Evolutionary conservation across 2,329 filamentous ascomycete genomes (phyloP).

Genomic region (Fusarium caatingaense): DNA sequence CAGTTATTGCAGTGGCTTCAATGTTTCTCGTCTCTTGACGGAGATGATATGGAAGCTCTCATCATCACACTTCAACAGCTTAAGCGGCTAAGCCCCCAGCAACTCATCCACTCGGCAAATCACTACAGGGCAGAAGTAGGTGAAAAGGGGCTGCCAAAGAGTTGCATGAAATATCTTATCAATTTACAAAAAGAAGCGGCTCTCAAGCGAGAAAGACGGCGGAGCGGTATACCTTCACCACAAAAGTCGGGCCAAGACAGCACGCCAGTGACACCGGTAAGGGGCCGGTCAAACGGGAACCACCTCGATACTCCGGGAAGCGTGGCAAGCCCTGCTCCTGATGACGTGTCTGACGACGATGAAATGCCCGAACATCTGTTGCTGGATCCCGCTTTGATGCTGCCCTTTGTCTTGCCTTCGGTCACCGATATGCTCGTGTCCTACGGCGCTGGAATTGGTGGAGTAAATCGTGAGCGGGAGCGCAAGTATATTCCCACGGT

Average conservation of each 20-base stretch:
- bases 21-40: conserved; percentile 91
- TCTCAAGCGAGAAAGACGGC: conserved; percentile 65
- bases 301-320: conserved; percentile 58
- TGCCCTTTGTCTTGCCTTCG: conserved; percentile 94
- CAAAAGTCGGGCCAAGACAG: conserved; percentile 52
- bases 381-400: conserved; percentile 88
- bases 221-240: conserved; percentile 60
- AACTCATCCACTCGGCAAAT: conserved; percentile 90
- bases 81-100: conserved; percentile 83
- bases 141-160: conserved; percentile 90
- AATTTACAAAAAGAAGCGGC: conserved; percentile 81
- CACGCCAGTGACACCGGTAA: conserved; percentile 59
- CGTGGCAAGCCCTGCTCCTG: conserved; percentile 52
- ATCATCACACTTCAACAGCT: conserved; percentile 91
- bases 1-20: conserved; percentile 97
- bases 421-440: conserved; percentile 97
- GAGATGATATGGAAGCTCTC: conserved; percentile 87
- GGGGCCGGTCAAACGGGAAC: conserved; percentile 56
- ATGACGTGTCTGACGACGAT: conserved; percentile 65
- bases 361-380: conserved; percentile 80
- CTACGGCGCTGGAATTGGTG: conserved; percentile 94
- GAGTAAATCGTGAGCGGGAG: conserved; percentile 89
- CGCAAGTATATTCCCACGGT: conserved; percentile 96
- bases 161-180: conserved; percentile 85
- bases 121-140: conserved; percentile 96